Percentiles rank a stretch among this genome's conserved stretches.
Evolutionary conservation across 164 flowering plant genomes (phyloP).

Genomic region (Umbilicus rupestris): DNA sequence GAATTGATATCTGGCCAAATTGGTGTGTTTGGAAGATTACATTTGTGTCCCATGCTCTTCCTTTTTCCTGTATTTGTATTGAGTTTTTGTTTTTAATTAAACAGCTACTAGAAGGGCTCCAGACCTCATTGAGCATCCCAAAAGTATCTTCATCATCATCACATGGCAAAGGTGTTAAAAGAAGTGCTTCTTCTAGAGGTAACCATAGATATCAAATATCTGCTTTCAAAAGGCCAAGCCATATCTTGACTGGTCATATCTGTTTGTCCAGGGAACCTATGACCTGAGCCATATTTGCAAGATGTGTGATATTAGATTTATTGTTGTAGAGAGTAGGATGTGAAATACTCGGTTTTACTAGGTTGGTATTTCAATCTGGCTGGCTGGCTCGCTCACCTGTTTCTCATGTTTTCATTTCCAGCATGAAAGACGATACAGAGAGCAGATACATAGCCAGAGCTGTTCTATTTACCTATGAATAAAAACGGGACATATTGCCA

Average conservation of each 20-base stretch:
- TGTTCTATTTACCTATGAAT: not conserved
- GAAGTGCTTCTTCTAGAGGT: not conserved
- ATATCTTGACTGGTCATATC: not conserved
- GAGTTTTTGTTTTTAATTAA: not conserved
- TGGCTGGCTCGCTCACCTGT: too few relatives aligned
- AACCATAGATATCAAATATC: not conserved
- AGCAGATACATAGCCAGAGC: too few relatives aligned
- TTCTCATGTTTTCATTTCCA: too few relatives aligned
- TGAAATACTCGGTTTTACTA: too few relatives aligned
- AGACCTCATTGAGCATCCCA: constrained; percentile 3
- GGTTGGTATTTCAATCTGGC: too few relatives aligned
- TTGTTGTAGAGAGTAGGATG: not conserved
- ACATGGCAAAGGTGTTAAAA: constrained; percentile 2
- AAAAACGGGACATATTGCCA: not conserved
- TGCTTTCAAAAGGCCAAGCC: not conserved
- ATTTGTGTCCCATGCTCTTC: not conserved
- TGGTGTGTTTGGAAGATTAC: not conserved
- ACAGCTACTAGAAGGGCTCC: constrained; percentile 9
- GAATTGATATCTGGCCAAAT: not conserved
- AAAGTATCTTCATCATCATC: not conserved
- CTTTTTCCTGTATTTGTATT: not conserved
- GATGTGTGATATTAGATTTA: too few relatives aligned
- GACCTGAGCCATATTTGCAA: not conserved
- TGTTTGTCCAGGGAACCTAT: not conserved
- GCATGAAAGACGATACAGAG: too few relatives aligned